A percentile compares a stretch with the other conserved stretches of the same genome.
These are phyloP conservation scores for Monilinia laxa DNA, from an alignment of 2,329 filamentous ascomycete genomes.

Conservation along the genomic window DNA sequence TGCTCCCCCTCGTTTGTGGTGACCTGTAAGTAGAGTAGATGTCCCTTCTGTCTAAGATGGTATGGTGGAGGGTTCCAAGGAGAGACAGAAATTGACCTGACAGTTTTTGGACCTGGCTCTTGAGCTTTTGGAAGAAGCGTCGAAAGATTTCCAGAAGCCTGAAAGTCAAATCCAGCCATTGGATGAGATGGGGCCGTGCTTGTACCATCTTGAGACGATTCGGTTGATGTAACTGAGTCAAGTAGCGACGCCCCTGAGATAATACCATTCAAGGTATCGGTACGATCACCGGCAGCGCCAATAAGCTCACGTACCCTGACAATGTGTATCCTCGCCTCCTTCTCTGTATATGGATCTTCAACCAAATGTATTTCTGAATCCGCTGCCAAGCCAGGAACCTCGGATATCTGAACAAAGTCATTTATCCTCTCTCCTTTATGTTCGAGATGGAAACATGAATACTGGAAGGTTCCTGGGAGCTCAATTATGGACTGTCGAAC, in stretches of 20 bases:
- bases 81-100: conserved; percentile 85
- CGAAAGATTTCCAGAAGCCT: conserved; percentile 63
- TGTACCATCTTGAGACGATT: conserved; percentile 42
- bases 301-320: conserved; percentile 89
- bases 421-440: conserved; percentile 87
- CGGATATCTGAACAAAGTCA: conserved; percentile 88
- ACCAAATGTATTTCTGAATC: conserved; percentile 79
- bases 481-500: conserved; percentile 96
- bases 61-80: conserved; percentile 96
- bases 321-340: conserved; percentile 93
- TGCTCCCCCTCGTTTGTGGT: conserved; percentile 95
- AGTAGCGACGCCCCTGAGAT: conserved; percentile 83
- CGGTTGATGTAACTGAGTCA: conserved; percentile 60
- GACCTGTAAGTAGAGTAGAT: conserved; percentile 84
- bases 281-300: conserved; percentile 83
- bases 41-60: conserved; percentile 84
- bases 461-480: conserved; percentile 87
- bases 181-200: conserved; percentile 50
- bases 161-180: conserved; percentile 75
- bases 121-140: conserved; percentile 68
- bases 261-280: conserved; percentile 83
- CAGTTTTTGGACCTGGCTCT: conserved; percentile 76
- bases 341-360: conserved; percentile 96
- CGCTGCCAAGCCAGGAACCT: conserved; percentile 75
- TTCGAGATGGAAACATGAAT: conserved; percentile 98